Evolutionary conservation across 305 asterid species (phyloP), one percentile per base, ranked within the genome.

Genomic region (Solanum hybrid): DNA sequence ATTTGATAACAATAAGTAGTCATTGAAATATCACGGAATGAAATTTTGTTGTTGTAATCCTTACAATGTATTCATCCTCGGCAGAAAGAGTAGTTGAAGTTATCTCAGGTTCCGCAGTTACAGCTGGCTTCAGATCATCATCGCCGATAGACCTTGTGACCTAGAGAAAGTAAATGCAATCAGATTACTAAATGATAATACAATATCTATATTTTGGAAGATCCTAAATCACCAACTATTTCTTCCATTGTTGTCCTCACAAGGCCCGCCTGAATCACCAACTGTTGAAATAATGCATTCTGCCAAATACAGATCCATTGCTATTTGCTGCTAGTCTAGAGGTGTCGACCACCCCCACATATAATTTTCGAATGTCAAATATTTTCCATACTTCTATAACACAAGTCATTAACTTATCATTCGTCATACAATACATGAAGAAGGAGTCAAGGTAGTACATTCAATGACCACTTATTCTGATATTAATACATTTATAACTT

Each of bases 101-200:
- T 86, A 94, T 94, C 95, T 97, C 98, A 88, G 99, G 98, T 93
- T 97, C 96, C 1, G 96, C 99, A 87, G 96, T 95, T 91, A 97
- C 98, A 92, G 91, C 94, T 88, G 99, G 99, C 95, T 97, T 97
- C 60, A 97, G 93, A 93, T 97, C 98, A 90, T 94, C 98, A 90
- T 97, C 98, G 6, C 98, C 97, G 71, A 96, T 97, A 75, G 99
- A 97, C 86, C 99, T 93, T n/a, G 98, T 96, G 88, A 96, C 99
- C 99, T 97, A 90, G 85, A 89, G 79, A 90, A 87, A 35, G 73
- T 85, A 88, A 36, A 88, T 64, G 80, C 36, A 78, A 88, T 29
- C 69, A 88, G 45, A 84, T 84, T 51, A 84, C 38, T 29, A 17
- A 84, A 56, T 45, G 38, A 42, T 82, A 82, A 82, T 17, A 45